These are phyloP conservation scores for Sphagnurus paluster DNA, from an alignment of 1,284 basidiomycete species.

Conservation along the genomic window DNA sequence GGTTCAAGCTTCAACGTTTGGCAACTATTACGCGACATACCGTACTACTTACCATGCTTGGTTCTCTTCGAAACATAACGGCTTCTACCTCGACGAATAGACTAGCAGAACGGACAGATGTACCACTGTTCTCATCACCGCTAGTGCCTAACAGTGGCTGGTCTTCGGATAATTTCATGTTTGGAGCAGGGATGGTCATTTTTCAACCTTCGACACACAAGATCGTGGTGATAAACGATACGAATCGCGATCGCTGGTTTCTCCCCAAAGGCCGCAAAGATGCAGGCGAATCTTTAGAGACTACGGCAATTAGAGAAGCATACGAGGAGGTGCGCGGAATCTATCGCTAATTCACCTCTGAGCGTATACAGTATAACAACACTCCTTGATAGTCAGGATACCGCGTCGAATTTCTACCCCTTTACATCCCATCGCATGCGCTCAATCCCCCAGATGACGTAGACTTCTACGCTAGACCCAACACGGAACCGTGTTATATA, in stretches of 20 bases:
- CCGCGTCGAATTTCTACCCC: slow-evolving; percentile 16
- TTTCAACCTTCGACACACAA: slow-evolving; percentile 44
- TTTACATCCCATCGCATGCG: slow-evolving; percentile 15
- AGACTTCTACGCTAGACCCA: neutral
- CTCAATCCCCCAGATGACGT: slow-evolving; percentile 16
- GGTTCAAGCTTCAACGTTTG: too few species aligned
- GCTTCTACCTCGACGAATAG: too few species aligned
- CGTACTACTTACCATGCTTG: too few species aligned
- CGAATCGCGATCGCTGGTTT: slow-evolving; percentile 42
- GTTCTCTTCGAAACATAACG: too few species aligned
- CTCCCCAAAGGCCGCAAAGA: slow-evolving; percentile 66
- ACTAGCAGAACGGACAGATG: too few species aligned
- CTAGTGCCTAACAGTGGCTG: slow-evolving; percentile 44
- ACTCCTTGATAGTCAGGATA: slow-evolving; percentile 17
- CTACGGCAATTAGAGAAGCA: slow-evolving; percentile 58
- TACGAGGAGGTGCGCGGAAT: slow-evolving; percentile 56
- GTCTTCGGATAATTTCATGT: slow-evolving; percentile 49
- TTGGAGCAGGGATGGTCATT: slow-evolving; percentile 62
- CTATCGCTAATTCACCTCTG: slow-evolving; percentile 1
- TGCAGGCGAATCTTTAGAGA: slow-evolving; percentile 57
- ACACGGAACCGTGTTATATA: slow-evolving; percentile 17
- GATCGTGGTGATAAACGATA: slow-evolving; percentile 44
- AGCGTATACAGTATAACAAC: neutral
- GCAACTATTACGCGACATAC: too few species aligned
- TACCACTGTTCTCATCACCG: slow-evolving; percentile 35